Evolutionary conservation across 2,329 filamentous ascomycete species (phyloP).

Genomic region (Periconia macrospinosa): DNA sequence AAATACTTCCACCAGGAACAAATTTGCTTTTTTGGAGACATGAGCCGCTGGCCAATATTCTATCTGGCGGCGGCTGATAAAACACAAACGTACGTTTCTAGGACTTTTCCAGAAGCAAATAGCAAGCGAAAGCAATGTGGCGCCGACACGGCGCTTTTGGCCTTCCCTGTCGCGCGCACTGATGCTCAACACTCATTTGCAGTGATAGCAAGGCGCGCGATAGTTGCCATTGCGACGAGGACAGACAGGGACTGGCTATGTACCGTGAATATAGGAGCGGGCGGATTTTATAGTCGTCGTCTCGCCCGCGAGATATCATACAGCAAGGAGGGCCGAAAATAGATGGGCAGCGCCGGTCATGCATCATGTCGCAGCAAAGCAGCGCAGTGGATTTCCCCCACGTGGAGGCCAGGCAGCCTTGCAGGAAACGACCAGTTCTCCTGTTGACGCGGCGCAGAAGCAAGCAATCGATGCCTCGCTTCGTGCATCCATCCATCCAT

Average conservation of each 20-base stretch:
- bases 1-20: not conserved
- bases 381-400: not conserved
- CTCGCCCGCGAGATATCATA: not conserved
- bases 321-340: not conserved
- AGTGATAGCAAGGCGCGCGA: not conserved
- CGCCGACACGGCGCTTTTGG: constrained; percentile 7
- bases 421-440: not conserved
- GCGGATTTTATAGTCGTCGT: no score
- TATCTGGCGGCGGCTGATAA: constrained; percentile 20
- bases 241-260: not conserved
- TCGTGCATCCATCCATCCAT: no score
- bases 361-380: not conserved
- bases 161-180: constrained; percentile 4
- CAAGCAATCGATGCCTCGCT: constrained; percentile 17
- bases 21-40: constrained; percentile 1
- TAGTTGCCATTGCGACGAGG: not conserved
- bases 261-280: no score
- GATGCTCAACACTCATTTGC: not conserved
- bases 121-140: constrained; percentile 22
- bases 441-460: not conserved
- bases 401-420: not conserved
- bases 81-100: constrained; percentile 27
- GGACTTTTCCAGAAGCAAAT: constrained; percentile 30
- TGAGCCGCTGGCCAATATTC: constrained; percentile 8
- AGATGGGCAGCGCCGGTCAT: not conserved